Percentiles rank a stretch among this genome's conserved stretches.
These are phyloP conservation scores for Incumbomyces lentus DNA, from an alignment of 2,329 filamentous ascomycete genomes.

Conservation along the genomic window DNA sequence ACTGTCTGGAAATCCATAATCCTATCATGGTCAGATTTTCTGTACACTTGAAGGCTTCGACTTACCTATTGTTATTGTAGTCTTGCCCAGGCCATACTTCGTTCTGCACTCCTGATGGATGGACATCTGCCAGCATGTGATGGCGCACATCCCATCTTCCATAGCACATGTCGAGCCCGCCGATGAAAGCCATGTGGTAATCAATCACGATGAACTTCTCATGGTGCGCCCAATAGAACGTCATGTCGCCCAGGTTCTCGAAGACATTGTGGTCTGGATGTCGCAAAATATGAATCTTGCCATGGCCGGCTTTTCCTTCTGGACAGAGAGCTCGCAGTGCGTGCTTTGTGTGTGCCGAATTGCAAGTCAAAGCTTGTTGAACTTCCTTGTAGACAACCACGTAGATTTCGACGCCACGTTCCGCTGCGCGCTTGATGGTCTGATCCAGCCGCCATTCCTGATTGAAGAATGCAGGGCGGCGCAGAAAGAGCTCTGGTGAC, in stretches of 20 bases:
- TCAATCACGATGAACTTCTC: slow-evolving; percentile 97
- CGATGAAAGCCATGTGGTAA: slow-evolving; percentile 82
- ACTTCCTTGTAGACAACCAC: slow-evolving; percentile 88
- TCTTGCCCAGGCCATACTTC: slow-evolving; percentile 94
- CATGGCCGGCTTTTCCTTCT: slow-evolving; percentile 67
- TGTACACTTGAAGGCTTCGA: background rate
- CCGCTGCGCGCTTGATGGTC: slow-evolving; percentile 75
- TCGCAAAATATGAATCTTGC: slow-evolving; percentile 79
- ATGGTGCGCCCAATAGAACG: slow-evolving; percentile 95
- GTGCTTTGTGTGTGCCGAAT: slow-evolving; percentile 86
- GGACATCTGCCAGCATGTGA: slow-evolving; percentile 75
- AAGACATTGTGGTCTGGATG: slow-evolving; percentile 94
- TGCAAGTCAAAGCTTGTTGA: slow-evolving; percentile 73
- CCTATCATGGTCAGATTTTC: slow-evolving; percentile 26
- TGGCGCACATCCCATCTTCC: slow-evolving; percentile 86
- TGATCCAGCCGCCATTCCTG: slow-evolving; percentile 83
- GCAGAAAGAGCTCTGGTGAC: slow-evolving; percentile 59
- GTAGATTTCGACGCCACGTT: slow-evolving; percentile 89
- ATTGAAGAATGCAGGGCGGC: slow-evolving; percentile 69
- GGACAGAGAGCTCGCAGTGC: slow-evolving; percentile 70
- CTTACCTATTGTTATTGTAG: slow-evolving; percentile 75
- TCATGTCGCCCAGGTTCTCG: slow-evolving; percentile 91
- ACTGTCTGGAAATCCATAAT: slow-evolving; percentile 93
- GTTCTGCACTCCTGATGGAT: slow-evolving; percentile 68
- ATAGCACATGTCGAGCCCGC: slow-evolving; percentile 89